Base-by-base conservation (phyloP, 2,329 filamentous ascomycete species). In the Cladosporium sp. region DNA sequence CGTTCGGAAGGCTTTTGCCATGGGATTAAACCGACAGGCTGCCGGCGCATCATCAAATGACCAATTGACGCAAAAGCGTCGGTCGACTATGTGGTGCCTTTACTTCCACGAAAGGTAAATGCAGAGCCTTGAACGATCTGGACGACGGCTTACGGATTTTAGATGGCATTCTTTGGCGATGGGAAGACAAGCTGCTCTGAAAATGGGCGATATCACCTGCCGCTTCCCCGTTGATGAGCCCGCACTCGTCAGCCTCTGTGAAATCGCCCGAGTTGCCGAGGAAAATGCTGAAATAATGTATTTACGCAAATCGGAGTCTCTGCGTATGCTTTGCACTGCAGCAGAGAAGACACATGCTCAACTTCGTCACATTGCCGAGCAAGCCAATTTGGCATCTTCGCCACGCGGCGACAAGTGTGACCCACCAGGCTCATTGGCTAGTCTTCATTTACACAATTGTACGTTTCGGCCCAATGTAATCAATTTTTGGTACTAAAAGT, bases 71-170 rank as follows among this genome's bases (percentile, higher is more conserved):
- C 53, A 64, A 38, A 59, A 59, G 20, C 57, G 57, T 3, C 55
- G 61, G 2, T 54, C 54, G 1, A 65, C 62, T 0, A 50, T 65
- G 9, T 65, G 63, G 63, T 57, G 55, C 12, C 57, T 65, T 1
- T 65, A 65, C 39, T 62, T 59, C 12, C 53, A 60, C 16, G 63
- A 65, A 38, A 60, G 54, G 56, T 61, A 55, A 20, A 48, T 15
- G 19, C 15, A 3, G 11, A 3, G n/a, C 12, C n/a, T 16, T 7
- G 32, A 27, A 27, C 33, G 13, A 5, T 35, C 29, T 15, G 8
- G 2, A 12, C 13, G 3, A 3, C 6, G 13, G 30, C 19, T 45
- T 3, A 32, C 22, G 19, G 3, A 7, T 3, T 27, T 9, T 25
- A 59, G 55, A 35, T 60, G 55, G 53, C 57, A 58, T 33, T 47